These are phyloP conservation scores for Mediolabrus comicus DNA, from an alignment of 108 stramenopile genomes.

Conservation along the genomic window DNA sequence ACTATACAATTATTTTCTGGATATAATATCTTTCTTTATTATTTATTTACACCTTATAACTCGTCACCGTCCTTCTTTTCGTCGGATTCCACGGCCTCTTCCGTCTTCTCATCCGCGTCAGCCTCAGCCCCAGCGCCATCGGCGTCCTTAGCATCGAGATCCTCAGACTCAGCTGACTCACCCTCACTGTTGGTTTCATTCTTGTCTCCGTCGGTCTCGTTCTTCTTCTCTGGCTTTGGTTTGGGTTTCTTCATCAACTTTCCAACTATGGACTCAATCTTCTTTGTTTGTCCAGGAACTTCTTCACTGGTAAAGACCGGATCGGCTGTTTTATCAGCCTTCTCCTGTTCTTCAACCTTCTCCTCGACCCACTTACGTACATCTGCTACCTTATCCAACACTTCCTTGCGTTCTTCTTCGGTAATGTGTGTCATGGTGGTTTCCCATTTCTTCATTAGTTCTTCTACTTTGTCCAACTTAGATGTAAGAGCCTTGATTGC, in stretches of 20 bases:
- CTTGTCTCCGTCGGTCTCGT: slow-evolving; percentile 36
- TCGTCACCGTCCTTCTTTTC: slow-evolving; percentile 34
- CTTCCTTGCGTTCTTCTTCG: slow-evolving; percentile 88
- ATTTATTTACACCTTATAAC: slow-evolving; percentile 23
- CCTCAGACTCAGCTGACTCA: slow-evolving; percentile 21
- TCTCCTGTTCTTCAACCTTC: slow-evolving; percentile 70
- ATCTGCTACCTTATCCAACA: slow-evolving; percentile 69
- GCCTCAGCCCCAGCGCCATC: slow-evolving; percentile 7
- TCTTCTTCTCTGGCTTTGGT: slow-evolving; percentile 70
- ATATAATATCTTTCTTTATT: not conserved
- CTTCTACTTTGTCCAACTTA: slow-evolving; percentile 64
- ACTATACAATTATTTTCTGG: not conserved
- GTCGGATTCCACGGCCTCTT: slow-evolving; percentile 18
- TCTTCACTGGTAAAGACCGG: slow-evolving; percentile 85
- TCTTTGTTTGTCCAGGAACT: slow-evolving; percentile 72
- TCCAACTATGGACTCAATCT: slow-evolving; percentile 60
- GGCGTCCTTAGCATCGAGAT: slow-evolving; percentile 14
- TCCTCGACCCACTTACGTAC: slow-evolving; percentile 79
- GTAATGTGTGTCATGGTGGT: slow-evolving; percentile 85
- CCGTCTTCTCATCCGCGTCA: slow-evolving; percentile 23
- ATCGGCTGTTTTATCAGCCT: slow-evolving; percentile 69
- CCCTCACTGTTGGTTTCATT: slow-evolving; percentile 20
- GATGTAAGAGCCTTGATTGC: slow-evolving; percentile 68
- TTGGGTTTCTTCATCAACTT: slow-evolving; percentile 83
- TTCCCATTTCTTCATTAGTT: slow-evolving; percentile 87